Base-by-base conservation (phyloP, 2,329 filamentous ascomycete genomes). In the Macrophomina tecta region DNA sequence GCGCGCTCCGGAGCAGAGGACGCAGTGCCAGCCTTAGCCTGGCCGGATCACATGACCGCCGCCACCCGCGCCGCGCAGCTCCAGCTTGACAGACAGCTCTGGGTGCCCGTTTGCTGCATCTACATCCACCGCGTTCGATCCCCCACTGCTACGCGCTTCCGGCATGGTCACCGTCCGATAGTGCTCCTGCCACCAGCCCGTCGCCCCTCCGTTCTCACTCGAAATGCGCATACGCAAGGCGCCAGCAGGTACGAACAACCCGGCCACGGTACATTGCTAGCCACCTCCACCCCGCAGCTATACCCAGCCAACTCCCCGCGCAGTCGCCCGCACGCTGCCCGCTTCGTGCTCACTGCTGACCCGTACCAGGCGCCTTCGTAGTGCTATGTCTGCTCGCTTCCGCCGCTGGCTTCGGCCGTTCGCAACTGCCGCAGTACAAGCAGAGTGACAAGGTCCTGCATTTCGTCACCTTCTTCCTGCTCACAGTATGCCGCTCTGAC, bases 401-500 rank as follows among this genome's bases (percentile, higher is more conserved):
- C 65, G 88, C 91, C 68, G 93, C 87, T 69, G 93, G 93, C 71
- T 90, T 98, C 66, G 89, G 92, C 38, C 51, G 77, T 68, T 77
- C 81, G 77, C 76, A 82, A 76, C 76, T 84, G 28, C 83, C 87
- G 18, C 80, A 83, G 74, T 86, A 94, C 77, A 93, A 96, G 68
- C 82, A 84, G 68, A 82, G 79, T 83, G 94, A 97, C 85, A 98
- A 99, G 80, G 83, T 91, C 74, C 86, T 98, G 34, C 95, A 98
- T 80, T 85, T 91, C 73, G 69, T 93, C 67, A 94, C 91, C 73
- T 98, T 99, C 83, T 97, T 98, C 84, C 77, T 92, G 71, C 86
- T 99, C 64, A 97, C 94, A 16, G 80, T 91, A 70, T 82, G 74
- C 70, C 18, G 30, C 64, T 28, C n/a, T 40, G 34, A 18, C 58